A percentile compares a stretch with the other conserved stretches of the same genome.
phyloP scores from a whole-genome alignment of 2,329 filamentous ascomycete species.

The Aspergillus tubingensis region DNA sequence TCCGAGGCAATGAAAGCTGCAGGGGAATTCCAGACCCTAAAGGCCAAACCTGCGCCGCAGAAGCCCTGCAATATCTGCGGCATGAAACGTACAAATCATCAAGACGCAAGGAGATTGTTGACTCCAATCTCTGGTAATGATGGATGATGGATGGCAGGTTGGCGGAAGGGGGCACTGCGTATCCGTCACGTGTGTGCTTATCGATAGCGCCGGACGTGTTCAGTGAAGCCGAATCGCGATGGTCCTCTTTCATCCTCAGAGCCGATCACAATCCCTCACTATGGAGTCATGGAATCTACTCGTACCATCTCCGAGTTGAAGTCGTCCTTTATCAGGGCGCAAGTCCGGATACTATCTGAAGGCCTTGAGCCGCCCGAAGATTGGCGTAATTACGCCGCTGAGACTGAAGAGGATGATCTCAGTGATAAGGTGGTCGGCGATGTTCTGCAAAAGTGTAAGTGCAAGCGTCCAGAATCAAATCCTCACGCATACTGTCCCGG shows the following conservation, averaged over 20 bases:
- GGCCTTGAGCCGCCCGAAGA: constrained; percentile 50
- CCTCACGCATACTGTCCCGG: too few relatives aligned
- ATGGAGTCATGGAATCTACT: constrained; percentile 40
- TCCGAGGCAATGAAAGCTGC: background rate
- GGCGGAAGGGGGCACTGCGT: background rate
- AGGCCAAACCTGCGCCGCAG: background rate
- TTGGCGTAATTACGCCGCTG: constrained; percentile 47
- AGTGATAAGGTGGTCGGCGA: constrained; percentile 53
- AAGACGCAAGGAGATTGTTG: background rate
- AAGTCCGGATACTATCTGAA: constrained; percentile 55
- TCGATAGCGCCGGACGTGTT: constrained; percentile 15
- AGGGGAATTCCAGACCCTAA: background rate
- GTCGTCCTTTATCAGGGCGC: constrained; percentile 52
- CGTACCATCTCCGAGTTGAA: constrained; percentile 55
- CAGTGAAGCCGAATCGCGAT: background rate
- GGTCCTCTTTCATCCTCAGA: background rate
- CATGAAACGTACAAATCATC: background rate
- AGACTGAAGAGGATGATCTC: constrained; percentile 48
- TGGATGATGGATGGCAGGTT: background rate
- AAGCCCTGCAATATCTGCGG: background rate
- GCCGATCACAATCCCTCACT: constrained; percentile 11
- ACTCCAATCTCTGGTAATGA: background rate
- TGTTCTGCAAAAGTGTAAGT: constrained; percentile 53
- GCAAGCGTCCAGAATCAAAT: background rate
- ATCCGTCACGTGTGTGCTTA: constrained; percentile 19